Conservation (phyloP, 805 yeast genomes). For the Maudiozyma serrabonitensis region DNA sequence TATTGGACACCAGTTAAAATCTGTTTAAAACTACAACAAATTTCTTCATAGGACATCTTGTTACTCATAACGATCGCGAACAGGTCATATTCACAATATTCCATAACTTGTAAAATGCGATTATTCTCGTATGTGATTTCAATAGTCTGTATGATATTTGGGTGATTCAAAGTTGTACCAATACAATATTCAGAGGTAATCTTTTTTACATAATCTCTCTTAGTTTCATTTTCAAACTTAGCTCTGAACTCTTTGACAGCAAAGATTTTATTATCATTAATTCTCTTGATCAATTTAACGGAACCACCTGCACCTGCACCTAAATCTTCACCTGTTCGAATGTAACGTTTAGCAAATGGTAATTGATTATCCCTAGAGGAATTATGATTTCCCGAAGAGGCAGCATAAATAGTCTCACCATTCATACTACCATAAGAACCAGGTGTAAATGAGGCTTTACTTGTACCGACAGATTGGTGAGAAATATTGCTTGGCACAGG, state of each 20-base stretch:
- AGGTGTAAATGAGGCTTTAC: slow-evolving; percentile 10
- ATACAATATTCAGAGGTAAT: slow-evolving; percentile 92
- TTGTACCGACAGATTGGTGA: neutral
- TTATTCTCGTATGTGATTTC: slow-evolving; percentile 87
- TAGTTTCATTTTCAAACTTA: slow-evolving; percentile 60
- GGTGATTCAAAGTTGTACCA: slow-evolving; percentile 82
- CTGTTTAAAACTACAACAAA: slow-evolving; percentile 84
- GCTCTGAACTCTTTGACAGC: slow-evolving; percentile 91
- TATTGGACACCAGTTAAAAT: slow-evolving; percentile 73
- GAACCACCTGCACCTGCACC: slow-evolving; percentile 97
- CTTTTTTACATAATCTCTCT: slow-evolving; percentile 81
- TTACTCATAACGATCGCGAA: slow-evolving; percentile 93
- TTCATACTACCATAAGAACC: slow-evolving; percentile 31
- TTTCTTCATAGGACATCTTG: slow-evolving; percentile 70
- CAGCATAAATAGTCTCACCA: slow-evolving; percentile 28
- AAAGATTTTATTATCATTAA: slow-evolving; percentile 59
- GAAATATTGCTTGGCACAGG: slow-evolving; percentile 1
- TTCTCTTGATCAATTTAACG: slow-evolving; percentile 63
- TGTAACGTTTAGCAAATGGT: slow-evolving; percentile 67
- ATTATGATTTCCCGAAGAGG: slow-evolving; percentile 15
- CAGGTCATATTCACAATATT: slow-evolving; percentile 84
- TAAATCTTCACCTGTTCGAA: slow-evolving; percentile 71
- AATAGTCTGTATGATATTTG: slow-evolving; percentile 82
- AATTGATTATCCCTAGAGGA: slow-evolving; percentile 31
- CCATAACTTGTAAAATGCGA: slow-evolving; percentile 84